These are phyloP conservation scores for Kwoniella mangroviensis DNA, from an alignment of 768 basidiomycete species.

Conservation along the genomic window DNA sequence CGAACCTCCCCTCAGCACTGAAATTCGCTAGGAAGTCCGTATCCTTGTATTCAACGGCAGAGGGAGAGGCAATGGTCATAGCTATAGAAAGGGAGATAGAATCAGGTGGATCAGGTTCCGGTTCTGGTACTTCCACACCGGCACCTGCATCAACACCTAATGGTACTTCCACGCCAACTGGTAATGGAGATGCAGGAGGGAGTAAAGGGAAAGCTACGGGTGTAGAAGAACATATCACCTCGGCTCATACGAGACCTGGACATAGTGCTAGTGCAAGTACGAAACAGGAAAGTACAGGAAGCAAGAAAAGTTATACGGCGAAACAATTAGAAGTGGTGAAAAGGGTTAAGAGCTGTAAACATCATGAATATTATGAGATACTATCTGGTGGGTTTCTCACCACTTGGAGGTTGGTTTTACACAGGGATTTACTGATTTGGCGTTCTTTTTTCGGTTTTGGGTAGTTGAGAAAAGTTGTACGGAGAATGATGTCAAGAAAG, in stretches of 20 bases:
- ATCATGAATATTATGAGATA: slow-evolving; percentile 92
- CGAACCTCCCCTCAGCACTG: slow-evolving; percentile 75
- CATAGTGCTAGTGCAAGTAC: slow-evolving; percentile 59
- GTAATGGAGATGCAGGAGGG: slow-evolving; percentile 37
- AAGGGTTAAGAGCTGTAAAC: slow-evolving; percentile 80
- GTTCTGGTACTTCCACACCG: slow-evolving; percentile 12
- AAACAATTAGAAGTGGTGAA: slow-evolving; percentile 84
- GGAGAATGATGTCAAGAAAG: slow-evolving; percentile 67
- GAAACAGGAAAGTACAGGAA: slow-evolving; percentile 60
- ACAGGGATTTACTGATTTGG: slow-evolving; percentile 89
- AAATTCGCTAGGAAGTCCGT: slow-evolving; percentile 90
- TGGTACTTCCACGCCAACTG: no score
- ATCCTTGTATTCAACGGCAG: slow-evolving; percentile 75
- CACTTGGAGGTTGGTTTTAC: slow-evolving; percentile 80
- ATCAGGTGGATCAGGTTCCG: slow-evolving; percentile 15
- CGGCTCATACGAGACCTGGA: slow-evolving; percentile 62
- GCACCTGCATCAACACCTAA: slow-evolving; percentile 51
- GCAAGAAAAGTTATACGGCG: slow-evolving; percentile 83
- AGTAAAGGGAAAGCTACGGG: slow-evolving; percentile 60
- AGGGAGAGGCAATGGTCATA: slow-evolving; percentile 71
- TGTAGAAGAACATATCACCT: slow-evolving; percentile 59
- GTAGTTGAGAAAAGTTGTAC: slow-evolving; percentile 54
- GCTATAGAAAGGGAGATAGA: slow-evolving; percentile 67
- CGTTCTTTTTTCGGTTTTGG: slow-evolving; percentile 70
- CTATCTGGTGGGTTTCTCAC: slow-evolving; percentile 60